Conservation (phyloP, 805 yeast species). For the Candida gorgasii region DNA sequence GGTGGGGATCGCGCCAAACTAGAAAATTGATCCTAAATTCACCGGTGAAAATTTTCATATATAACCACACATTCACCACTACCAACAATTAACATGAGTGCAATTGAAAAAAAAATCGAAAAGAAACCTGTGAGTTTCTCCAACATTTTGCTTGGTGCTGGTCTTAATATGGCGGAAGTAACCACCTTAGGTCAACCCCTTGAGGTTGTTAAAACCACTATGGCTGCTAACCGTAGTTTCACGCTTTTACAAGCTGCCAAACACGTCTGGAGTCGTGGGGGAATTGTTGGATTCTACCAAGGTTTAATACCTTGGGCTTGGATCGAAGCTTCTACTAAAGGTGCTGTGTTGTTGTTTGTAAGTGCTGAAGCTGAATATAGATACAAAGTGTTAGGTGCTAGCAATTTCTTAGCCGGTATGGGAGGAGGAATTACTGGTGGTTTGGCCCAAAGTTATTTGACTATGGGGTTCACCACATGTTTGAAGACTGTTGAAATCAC, state of each 20-base stretch:
- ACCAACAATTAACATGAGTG: not conserved
- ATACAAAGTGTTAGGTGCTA: constrained; percentile 60
- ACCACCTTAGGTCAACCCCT: constrained; percentile 96
- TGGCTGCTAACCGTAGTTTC: constrained; percentile 92
- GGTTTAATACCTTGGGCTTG: constrained; percentile 99
- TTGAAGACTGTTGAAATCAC: constrained; percentile 99
- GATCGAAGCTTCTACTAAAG: constrained; percentile 99
- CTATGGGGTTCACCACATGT: constrained; percentile 98
- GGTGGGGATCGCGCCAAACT: constrained; percentile 4
- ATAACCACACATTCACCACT: not conserved
- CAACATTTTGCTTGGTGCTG: constrained; percentile 91
- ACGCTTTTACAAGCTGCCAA: constrained; percentile 65
- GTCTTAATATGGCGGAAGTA: constrained; percentile 87
- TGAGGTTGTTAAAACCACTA: constrained; percentile 94
- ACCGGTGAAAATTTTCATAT: constrained; percentile 4
- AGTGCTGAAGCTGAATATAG: constrained; percentile 89
- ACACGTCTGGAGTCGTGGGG: constrained; percentile 92
- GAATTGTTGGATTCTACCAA: constrained; percentile 88
- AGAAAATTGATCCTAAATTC: constrained; percentile 7
- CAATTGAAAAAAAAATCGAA: constrained; percentile 35
- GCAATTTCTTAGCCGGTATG: constrained; percentile 80
- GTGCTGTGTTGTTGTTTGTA: constrained; percentile 91
- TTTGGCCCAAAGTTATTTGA: constrained; percentile 91
- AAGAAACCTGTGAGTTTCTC: constrained; percentile 88
- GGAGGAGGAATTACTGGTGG: constrained; percentile 97